Base-by-base conservation (phyloP, 2,329 filamentous ascomycete genomes). In the Elsinoe perseae region DNA sequence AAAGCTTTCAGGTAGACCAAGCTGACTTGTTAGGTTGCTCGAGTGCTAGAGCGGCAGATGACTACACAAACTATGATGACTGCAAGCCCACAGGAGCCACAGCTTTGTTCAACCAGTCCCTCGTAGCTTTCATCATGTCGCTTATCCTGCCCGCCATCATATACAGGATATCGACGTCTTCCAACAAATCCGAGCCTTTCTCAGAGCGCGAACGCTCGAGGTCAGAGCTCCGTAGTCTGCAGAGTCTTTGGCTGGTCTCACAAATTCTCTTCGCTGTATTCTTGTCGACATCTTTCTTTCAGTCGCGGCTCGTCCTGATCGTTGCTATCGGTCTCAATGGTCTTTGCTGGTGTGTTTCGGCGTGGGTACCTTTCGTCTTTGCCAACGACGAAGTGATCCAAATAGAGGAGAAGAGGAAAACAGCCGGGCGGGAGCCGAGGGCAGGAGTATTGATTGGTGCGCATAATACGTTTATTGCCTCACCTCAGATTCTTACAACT, bases 191-290 rank as follows among this genome's bases (percentile, higher is more conserved):
- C 3, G 40, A 21, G n/a, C 18, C 40, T 4, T 25, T 25, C 10
- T 25, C 23, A 23, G 40, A 44, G 40, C 40, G 40, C 20, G 40
- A 44, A 16, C 20, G 40, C 10, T 44, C 40, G 9, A 44, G 25
- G 20, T 44, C 40, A 10, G 40, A 44, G 21, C 40, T 44, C 25
- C 40, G 40, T 12, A 44, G 40, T 10, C 40, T 44, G 3, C 40
- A 44, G 20, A 44, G 14, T 18, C 40, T 44, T 6, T 44, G 40
- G 40, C 9, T 27, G 12, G 18, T 44, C 18, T 27, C 40, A 3
- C 40, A 44, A n/a, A 44, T 44, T 18, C 18, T 44, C 40, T 44
- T 44, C 40, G 40, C 40, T 12, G 40, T 44, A 10, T 44, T 44
- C 21, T 25, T 44, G 9, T 44, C 40, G 3, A 44, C 40, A 21